Percentiles rank a stretch among this genome's conserved stretches.
Conservation (phyloP, 78 protist genomes). For the Pigoraptor vietnamica region DNA sequence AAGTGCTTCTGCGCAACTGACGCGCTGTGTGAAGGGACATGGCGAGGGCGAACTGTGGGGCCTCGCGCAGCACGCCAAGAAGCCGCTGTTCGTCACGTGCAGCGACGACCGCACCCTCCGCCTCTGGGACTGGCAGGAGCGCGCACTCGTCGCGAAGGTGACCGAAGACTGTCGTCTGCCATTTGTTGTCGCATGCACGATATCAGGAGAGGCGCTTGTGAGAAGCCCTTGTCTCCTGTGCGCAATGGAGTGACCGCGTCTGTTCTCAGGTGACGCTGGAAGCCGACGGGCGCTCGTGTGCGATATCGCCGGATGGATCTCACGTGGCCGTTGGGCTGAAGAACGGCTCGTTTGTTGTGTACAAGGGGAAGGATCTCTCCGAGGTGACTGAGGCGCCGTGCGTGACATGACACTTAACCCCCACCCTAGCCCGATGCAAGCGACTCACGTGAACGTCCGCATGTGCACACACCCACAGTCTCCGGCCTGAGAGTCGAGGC, state of each 20-base stretch:
- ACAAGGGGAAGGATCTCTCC: not conserved
- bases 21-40: slow-evolving; percentile 1
- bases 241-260: no score
- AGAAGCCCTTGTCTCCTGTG: no score
- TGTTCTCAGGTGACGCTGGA: not conserved
- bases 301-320: not conserved
- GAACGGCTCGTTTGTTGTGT: not conserved
- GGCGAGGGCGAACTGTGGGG: slow-evolving; percentile 43
- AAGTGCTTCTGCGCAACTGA: not conserved
- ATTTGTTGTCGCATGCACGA: no score
- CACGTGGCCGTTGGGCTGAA: not conserved
- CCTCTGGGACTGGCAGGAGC: slow-evolving; percentile 27
- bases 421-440: no score
- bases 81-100: not conserved
- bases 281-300: not conserved
- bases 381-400: not conserved
- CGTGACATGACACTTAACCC: not conserved
- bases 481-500: no score
- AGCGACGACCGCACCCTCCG: slow-evolving; percentile 23
- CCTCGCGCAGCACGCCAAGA: slow-evolving; percentile 20
- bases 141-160: not conserved
- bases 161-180: no score
- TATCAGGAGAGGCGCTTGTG: no score
- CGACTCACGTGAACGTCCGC: no score
- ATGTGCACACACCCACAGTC: no score